phyloP scores from a whole-genome alignment of 1,284 basidiomycete species.

The Ceratobasidium sp. region DNA sequence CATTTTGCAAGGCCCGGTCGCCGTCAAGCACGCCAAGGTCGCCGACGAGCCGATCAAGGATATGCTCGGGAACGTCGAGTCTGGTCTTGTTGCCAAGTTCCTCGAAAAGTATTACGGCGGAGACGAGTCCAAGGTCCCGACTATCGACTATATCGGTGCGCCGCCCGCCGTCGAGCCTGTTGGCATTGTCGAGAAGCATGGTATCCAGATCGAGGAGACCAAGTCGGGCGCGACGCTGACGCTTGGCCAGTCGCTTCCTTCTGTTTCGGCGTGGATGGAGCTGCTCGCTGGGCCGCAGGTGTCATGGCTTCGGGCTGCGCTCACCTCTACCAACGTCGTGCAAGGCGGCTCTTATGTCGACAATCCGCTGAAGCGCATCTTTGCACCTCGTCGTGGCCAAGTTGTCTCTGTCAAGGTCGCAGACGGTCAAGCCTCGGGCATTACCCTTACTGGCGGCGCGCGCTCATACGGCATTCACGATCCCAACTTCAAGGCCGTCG shows the following conservation, averaged over 20 bases:
- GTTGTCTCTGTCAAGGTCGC: constrained; percentile 65
- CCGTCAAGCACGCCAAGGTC: constrained; percentile 86
- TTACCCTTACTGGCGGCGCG: constrained; percentile 80
- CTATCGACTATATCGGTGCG: constrained; percentile 87
- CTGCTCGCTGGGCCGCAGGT: constrained; percentile 84
- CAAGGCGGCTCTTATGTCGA: constrained; percentile 87
- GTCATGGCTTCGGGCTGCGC: constrained; percentile 89
- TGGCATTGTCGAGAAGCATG: constrained; percentile 55
- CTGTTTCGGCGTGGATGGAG: constrained; percentile 83
- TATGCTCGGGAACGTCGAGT: constrained; percentile 89
- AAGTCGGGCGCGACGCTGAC: constrained; percentile 69
- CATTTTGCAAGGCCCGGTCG: constrained; percentile 97
- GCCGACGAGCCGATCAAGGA: constrained; percentile 96
- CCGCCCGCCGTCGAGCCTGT: constrained; percentile 59
- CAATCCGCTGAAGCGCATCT: constrained; percentile 90
- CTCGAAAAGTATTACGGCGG: constrained; percentile 86
- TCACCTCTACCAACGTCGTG: constrained; percentile 85
- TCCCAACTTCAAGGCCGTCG: constrained; percentile 84
- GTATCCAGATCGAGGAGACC: constrained; percentile 65
- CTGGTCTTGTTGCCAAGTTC: constrained; percentile 81
- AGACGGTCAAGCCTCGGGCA: constrained; percentile 65
- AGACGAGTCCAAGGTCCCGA: constrained; percentile 84
- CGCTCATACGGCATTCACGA: constrained; percentile 85
- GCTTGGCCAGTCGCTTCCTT: constrained; percentile 70
- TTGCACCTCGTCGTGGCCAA: constrained; percentile 85